phyloP scores from a whole-genome alignment of 345 rosid species.

The Linum lewisii region DNA sequence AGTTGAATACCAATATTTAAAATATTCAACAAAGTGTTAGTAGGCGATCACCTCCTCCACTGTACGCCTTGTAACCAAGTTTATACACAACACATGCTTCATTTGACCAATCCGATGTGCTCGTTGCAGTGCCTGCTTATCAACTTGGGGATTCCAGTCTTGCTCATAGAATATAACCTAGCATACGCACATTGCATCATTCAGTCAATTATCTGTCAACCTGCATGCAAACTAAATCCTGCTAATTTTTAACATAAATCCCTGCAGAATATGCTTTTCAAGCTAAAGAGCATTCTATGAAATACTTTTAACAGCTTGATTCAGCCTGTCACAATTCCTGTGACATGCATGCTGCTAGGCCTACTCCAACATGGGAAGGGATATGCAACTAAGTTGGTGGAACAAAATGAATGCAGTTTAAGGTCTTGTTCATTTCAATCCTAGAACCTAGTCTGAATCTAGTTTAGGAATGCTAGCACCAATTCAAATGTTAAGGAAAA shows the following conservation, averaged over 20 bases:
- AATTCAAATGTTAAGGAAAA: no score
- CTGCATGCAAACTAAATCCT: background rate
- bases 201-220: background rate
- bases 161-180: conserved; percentile 91
- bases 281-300: background rate
- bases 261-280: background rate
- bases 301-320: background rate
- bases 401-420: no score
- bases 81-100: conserved; percentile 74
- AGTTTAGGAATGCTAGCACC: no score
- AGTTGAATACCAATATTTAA: background rate
- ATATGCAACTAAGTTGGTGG: no score
- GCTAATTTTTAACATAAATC: background rate
- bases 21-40: background rate
- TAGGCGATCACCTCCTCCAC: conserved; percentile 60
- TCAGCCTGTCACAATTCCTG: background rate
- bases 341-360: no score
- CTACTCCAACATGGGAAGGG: no score
- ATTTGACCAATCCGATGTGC: conserved; percentile 91
- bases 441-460: no score
- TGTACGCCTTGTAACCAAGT: conserved; percentile 52
- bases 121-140: conserved; percentile 86
- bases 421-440: no score
- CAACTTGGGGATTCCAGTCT: conserved; percentile 98
- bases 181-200: conserved; percentile 6